Conservation (phyloP, 1,139 yeast genomes). For the Zygosaccharomyces sapae region DNA sequence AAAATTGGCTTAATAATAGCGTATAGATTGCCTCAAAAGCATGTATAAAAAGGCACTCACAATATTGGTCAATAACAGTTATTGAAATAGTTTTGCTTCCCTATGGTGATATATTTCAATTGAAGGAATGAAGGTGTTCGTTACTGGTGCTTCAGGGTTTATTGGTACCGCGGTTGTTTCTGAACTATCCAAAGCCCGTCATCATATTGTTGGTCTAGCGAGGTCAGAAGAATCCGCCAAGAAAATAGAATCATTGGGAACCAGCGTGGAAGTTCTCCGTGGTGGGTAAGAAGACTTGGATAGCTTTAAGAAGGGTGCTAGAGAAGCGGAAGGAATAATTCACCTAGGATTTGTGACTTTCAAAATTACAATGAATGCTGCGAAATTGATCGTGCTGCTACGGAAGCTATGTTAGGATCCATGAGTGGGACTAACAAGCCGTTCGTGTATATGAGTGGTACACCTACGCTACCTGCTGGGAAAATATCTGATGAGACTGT, state of each 20-base stretch:
- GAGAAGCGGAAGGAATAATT: slow-evolving; percentile 36
- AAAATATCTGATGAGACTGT: slow-evolving; percentile 7
- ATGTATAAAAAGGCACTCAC: too few species aligned
- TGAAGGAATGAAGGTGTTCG: slow-evolving; percentile 22
- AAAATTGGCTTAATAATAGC: too few species aligned
- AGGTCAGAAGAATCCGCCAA: slow-evolving; percentile 29
- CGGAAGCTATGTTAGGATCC: slow-evolving; percentile 28
- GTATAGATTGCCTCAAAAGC: too few species aligned
- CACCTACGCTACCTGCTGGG: slow-evolving; percentile 12
- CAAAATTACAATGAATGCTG: slow-evolving; percentile 14
- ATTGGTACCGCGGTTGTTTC: slow-evolving; percentile 25
- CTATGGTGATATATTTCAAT: not conserved
- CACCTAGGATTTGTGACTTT: slow-evolving; percentile 38
- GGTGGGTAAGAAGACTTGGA: slow-evolving; percentile 35
- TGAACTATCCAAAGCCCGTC: slow-evolving; percentile 18
- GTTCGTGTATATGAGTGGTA: slow-evolving; percentile 27
- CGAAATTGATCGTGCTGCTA: slow-evolving; percentile 27
- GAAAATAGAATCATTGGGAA: slow-evolving; percentile 25
- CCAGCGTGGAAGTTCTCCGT: slow-evolving; percentile 18
- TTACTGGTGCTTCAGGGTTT: slow-evolving; percentile 35
- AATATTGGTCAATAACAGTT: too few species aligned
- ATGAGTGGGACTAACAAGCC: slow-evolving; percentile 29
- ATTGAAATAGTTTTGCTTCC: too few species aligned
- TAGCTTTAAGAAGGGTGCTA: slow-evolving; percentile 29
- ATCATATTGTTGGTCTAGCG: slow-evolving; percentile 27